phyloP scores from a whole-genome alignment of 176 grass and related monocot genomes.

The Oryza brachyantha region DNA sequence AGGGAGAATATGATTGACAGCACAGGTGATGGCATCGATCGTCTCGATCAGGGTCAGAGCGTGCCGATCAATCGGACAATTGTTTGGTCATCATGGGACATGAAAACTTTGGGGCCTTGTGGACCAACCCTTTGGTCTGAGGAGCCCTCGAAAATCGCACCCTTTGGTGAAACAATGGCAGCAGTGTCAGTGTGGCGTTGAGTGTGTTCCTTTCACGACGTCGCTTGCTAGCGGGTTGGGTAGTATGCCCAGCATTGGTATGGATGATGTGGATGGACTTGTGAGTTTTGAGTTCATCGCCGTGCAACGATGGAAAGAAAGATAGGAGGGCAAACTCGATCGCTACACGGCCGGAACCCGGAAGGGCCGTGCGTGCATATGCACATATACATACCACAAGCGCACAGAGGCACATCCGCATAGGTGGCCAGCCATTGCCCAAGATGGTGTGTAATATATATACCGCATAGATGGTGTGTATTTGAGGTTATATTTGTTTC shows the following conservation, averaged over 20 bases:
- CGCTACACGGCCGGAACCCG: too few relatives aligned
- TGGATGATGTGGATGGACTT: not conserved
- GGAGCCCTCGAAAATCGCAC: not conserved
- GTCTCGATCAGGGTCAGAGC: not conserved
- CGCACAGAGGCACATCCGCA: too few relatives aligned
- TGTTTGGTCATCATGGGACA: not conserved
- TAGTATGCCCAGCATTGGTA: not conserved
- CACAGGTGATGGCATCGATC: constrained; percentile 10
- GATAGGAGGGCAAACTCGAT: too few relatives aligned
- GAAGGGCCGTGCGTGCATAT: too few relatives aligned
- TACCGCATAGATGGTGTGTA: too few relatives aligned
- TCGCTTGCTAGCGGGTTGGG: not conserved
- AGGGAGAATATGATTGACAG: constrained; percentile 18
- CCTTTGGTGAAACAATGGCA: not conserved
- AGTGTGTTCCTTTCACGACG: not conserved
- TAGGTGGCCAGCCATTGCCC: too few relatives aligned
- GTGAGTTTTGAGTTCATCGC: not conserved
- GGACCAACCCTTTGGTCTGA: not conserved
- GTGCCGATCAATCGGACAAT: constrained; percentile 4
- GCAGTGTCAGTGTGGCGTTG: too few relatives aligned
- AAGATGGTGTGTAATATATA: too few relatives aligned
- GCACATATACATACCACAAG: too few relatives aligned
- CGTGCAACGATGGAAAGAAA: not conserved
- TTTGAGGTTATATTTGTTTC: too few relatives aligned
- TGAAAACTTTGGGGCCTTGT: not conserved